A percentile compares a stretch with the other conserved stretches of the same genome.
phyloP scores from a whole-genome alignment of 1,284 basidiomycete genomes.

The Ceratobasidium sp. region DNA sequence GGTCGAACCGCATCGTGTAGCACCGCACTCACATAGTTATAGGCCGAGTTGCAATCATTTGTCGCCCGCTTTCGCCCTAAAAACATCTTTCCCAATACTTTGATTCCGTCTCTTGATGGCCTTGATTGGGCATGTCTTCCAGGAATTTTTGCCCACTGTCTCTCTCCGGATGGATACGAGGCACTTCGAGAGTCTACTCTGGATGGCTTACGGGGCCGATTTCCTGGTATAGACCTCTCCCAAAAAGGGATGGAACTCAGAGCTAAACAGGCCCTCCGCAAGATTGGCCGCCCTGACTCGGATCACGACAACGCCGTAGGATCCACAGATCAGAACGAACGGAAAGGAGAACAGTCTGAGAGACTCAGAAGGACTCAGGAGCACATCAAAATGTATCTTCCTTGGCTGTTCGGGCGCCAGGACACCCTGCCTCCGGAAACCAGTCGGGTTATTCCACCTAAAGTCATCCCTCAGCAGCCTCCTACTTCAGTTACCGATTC shows the following conservation, averaged over 20 bases:
- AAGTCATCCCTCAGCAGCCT: too few relatives aligned
- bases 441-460: background rate
- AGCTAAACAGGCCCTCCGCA: background rate
- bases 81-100: constrained; percentile 80
- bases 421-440: background rate
- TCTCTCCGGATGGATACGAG: constrained; percentile 52
- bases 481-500: background rate
- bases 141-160: constrained; percentile 68
- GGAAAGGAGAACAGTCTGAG: background rate
- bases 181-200: background rate
- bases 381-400: constrained; percentile 11
- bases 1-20: background rate
- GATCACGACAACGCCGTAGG: constrained; percentile 20
- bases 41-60: constrained; percentile 83
- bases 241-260: constrained; percentile 1
- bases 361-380: background rate
- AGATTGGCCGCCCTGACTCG: constrained; percentile 12
- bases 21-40: constrained; percentile 58
- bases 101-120: constrained; percentile 67
- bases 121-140: constrained; percentile 78
- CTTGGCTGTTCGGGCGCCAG: constrained; percentile 17
- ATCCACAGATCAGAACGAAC: background rate
- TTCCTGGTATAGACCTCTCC: constrained; percentile 14
- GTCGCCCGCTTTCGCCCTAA: constrained; percentile 81
- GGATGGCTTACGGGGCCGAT: background rate